A percentile compares a stretch with the other conserved stretches of the same genome.
Evolutionary conservation across 2,329 filamentous ascomycete genomes (phyloP).

Genomic region (Aspergillus udagawae): DNA sequence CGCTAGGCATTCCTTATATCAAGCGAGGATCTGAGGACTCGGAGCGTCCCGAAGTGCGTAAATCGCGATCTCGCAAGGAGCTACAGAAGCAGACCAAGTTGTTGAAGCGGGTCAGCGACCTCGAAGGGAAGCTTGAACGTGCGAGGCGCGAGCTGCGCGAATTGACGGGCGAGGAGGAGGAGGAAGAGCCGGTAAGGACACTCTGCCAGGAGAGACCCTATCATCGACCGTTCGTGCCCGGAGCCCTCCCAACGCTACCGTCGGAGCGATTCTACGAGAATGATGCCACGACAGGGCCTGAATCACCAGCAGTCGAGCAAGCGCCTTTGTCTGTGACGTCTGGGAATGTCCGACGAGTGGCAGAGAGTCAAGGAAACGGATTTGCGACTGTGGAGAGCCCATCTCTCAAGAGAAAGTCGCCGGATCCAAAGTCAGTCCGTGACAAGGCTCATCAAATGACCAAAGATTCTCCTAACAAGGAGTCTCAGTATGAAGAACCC

Average conservation of each 20-base stretch:
- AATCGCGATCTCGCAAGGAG: constrained; percentile 53
- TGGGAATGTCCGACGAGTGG: constrained; percentile 2
- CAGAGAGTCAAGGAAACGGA: not conserved
- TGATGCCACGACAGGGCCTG: constrained; percentile 14
- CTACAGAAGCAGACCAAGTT: constrained; percentile 55
- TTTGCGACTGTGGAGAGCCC: constrained; percentile 24
- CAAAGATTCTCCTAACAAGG: not conserved
- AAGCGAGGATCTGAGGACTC: constrained; percentile 22
- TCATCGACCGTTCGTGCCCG: constrained; percentile 38
- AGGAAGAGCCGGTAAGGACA: constrained; percentile 6
- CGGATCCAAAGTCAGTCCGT: constrained; percentile 23
- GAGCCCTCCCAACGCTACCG: constrained; percentile 41
- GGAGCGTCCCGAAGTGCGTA: constrained; percentile 34
- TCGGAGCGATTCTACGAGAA: constrained; percentile 42
- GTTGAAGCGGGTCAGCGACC: constrained; percentile 56
- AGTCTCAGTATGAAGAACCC: constrained; percentile 7
- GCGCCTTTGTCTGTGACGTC: constrained; percentile 7
- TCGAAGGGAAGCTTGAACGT: constrained; percentile 55
- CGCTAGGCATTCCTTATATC: constrained; percentile 26
- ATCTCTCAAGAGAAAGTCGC: constrained; percentile 34
- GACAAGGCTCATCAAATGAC: not conserved
- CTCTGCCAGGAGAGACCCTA: constrained; percentile 26
- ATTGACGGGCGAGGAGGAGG: constrained; percentile 40
- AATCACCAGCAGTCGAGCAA: constrained; percentile 5
- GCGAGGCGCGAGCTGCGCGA: constrained; percentile 53